These are phyloP conservation scores for Populus simonii DNA, from an alignment of 345 rosid species.

Conservation along the genomic window DNA sequence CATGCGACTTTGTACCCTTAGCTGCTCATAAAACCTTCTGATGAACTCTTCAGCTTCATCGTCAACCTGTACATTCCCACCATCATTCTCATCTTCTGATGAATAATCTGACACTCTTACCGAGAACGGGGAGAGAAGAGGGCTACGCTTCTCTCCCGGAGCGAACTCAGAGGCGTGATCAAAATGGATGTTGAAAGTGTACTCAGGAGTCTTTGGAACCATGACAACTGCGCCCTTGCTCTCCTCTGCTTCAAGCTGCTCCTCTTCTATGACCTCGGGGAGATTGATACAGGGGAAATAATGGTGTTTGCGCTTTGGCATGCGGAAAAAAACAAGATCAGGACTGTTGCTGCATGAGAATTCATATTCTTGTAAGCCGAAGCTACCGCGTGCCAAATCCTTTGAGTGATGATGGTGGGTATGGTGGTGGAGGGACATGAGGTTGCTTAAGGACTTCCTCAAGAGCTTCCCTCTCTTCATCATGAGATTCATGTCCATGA, in stretches of 20 bases:
- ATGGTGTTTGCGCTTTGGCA: conserved; percentile 35
- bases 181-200: conserved; percentile 30
- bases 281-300: conserved; percentile 53
- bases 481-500: conserved; percentile 59
- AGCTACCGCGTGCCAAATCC: conserved; percentile 33
- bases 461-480: conserved; percentile 49
- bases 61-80: conserved; percentile 30
- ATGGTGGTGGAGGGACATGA: conserved; percentile 36
- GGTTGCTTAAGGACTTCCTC: conserved; percentile 40
- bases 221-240: conserved; percentile 17
- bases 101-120: conserved; percentile 47
- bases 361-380: conserved; percentile 56
- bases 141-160: conserved; percentile 31
- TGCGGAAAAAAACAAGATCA: conserved; percentile 53
- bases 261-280: conserved; percentile 33
- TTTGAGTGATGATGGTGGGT: conserved; percentile 13
- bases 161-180: conserved; percentile 10
- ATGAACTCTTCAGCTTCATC: conserved; percentile 63
- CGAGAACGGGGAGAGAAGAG: conserved; percentile 35
- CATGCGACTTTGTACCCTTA: conserved; percentile 43
- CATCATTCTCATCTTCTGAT: conserved; percentile 37
- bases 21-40: conserved; percentile 47
- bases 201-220: conserved; percentile 47
- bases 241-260: conserved; percentile 13
- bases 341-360: conserved; percentile 69